Conservation (phyloP, 169 alveolate genomes). For the Plasmodium knowlesi region DNA sequence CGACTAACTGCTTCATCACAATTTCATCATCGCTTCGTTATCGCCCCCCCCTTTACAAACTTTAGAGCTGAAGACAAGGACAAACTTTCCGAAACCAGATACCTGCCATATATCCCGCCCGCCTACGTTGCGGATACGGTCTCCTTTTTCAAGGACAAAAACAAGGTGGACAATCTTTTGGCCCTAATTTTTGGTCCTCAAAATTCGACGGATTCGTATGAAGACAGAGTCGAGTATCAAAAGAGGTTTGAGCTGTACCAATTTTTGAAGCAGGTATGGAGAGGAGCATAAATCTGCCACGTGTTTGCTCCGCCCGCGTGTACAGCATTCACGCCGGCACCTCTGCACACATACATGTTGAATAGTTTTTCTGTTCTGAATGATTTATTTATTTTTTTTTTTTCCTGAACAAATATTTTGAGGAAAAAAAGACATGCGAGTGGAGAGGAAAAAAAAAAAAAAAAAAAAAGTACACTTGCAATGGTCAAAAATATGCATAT, state of each 20-base stretch:
- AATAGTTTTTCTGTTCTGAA: not conserved
- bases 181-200: conserved; percentile 83
- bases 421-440: not conserved
- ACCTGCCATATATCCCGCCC: conserved; percentile 86
- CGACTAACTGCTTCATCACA: not conserved
- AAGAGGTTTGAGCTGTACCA: conserved; percentile 75
- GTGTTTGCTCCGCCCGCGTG: not conserved
- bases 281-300: not conserved
- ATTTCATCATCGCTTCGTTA: not conserved
- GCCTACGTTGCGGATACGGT: conserved; percentile 83
- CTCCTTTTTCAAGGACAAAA: conserved; percentile 80
- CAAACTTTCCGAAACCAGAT: conserved; percentile 78
- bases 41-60: not conserved
- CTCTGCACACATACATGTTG: not conserved
- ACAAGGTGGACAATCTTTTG: conserved; percentile 78
- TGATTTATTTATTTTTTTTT: not conserved
- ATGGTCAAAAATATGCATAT: not conserved
- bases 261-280: conserved; percentile 69
- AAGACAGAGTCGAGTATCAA: conserved; percentile 81
- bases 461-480: not conserved
- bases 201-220: conserved; percentile 78
- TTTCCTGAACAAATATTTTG: not conserved
- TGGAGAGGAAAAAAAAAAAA: not conserved
- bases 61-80: conserved; percentile 41
- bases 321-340: not conserved